Evolutionary conservation across 306 rosid species (phyloP), one percentile per base, ranked within the genome.

Genomic region (Sicyos edulis): DNA sequence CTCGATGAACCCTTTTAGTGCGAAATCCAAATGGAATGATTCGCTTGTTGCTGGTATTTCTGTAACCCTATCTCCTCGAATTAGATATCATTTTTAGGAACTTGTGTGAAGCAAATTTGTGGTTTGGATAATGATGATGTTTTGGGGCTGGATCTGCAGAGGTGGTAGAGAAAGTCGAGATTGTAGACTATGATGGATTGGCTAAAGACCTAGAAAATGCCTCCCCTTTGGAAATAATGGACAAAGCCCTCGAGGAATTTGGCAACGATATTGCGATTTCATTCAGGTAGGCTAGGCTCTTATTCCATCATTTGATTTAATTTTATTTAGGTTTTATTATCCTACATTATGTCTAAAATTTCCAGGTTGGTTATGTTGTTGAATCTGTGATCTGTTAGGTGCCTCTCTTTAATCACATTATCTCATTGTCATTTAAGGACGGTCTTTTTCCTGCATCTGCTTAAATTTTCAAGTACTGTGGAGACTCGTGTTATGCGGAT

Each of bases 241-340:
- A 26, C 29, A 26, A 26, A 26, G 29, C 29, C 29, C 29, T 26
- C 29, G 29, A 26, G 3, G 78, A 90, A 76, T 89, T 89, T 47
- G 97, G 96, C 61, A 70, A 82, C 62, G 86, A 89, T 72, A 86
- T 92, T 34, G 96, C 95, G 9, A 92, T 92, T 82, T 96, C 97
- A 32, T 92, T 89, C 89, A 92, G 96, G 97, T 89, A 2, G 29
- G 74, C 75, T 89, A 2, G 29, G 74, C 75, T 29, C 16, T 45
- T 55, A 32, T 52, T 37, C 4, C 51, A 66, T 54, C 15, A 12
- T 66, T 53, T 47, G 56, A 67, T 65, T 11, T 19, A 44, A 12
- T 12, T 47, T 19, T 66, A 17, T 42, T 19, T 11, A 19, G 54
- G 2, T 65, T 66, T 44, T 2, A 7, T 19, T 11, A 10, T 66